Conservation (phyloP, 139 green algal species). For the Chlamydomonas sp. region DNA sequence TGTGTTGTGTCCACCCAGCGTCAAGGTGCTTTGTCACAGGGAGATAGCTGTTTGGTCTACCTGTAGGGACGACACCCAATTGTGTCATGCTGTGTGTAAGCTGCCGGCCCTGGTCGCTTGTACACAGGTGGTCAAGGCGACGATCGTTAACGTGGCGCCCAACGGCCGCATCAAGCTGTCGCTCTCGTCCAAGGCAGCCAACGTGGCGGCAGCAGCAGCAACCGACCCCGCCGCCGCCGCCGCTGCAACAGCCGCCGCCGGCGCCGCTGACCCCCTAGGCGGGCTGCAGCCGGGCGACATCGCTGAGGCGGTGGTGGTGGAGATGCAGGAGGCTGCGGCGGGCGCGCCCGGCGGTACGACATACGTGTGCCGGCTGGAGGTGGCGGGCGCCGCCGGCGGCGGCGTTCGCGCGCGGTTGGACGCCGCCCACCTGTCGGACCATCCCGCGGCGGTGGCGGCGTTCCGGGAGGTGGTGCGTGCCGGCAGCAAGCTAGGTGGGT, state of each 20-base stretch:
- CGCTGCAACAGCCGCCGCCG: neutral
- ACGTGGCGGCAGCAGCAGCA: constrained; percentile 29
- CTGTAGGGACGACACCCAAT: too few relatives aligned
- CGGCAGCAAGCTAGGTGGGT: constrained; percentile 50
- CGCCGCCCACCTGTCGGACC: constrained; percentile 80
- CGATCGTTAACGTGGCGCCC: constrained; percentile 57
- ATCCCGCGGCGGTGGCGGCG: constrained; percentile 67
- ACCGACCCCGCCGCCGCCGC: neutral
- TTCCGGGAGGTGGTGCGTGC: constrained; percentile 55
- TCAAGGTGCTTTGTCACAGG: too few relatives aligned
- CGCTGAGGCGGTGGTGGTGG: constrained; percentile 49
- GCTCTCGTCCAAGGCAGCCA: constrained; percentile 36
- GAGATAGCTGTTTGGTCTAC: too few relatives aligned
- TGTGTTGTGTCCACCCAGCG: too few relatives aligned
- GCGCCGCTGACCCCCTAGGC: constrained; percentile 43
- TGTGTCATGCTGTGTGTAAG: too few relatives aligned
- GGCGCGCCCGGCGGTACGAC: neutral
- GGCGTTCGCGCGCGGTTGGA: constrained; percentile 60
- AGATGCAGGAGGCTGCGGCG: constrained; percentile 9
- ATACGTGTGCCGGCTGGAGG: constrained; percentile 27
- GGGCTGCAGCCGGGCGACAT: constrained; percentile 65
- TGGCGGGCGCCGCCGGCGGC: constrained; percentile 5
- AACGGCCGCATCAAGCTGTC: constrained; percentile 61
- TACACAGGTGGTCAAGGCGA: constrained; percentile 33
- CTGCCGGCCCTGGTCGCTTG: neutral